phyloP scores from a whole-genome alignment of 768 basidiomycete genomes.

The Trametes villosa region DNA sequence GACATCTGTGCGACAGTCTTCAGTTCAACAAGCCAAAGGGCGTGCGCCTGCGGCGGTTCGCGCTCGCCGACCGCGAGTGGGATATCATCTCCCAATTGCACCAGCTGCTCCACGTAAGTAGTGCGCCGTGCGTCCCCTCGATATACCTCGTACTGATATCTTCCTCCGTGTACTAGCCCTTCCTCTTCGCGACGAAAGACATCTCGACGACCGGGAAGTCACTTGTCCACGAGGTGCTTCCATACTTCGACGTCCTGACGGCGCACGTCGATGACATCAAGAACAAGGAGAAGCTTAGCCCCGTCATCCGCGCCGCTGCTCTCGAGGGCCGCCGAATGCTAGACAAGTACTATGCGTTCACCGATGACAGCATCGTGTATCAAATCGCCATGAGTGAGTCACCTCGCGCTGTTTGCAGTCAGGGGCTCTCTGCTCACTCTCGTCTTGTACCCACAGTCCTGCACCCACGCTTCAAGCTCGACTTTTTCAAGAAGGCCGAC shows the following conservation, averaged over 20 bases:
- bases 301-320: slow-evolving; percentile 18
- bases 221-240: slow-evolving; percentile 32
- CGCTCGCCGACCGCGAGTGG: slow-evolving; percentile 28
- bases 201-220: not conserved
- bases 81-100: no score
- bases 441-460: slow-evolving; percentile 24
- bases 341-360: not conserved
- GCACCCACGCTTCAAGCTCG: slow-evolving; percentile 26
- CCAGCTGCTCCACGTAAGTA: slow-evolving; percentile 20
- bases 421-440: no score
- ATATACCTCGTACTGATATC: no score
- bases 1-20: slow-evolving; percentile 16
- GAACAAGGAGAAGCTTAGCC: slow-evolving; percentile 6
- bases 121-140: slow-evolving; percentile 22
- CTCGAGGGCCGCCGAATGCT: not conserved
- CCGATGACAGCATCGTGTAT: not conserved
- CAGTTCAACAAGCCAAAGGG: slow-evolving; percentile 22
- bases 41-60: slow-evolving; percentile 18
- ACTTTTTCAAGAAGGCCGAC: slow-evolving; percentile 25
- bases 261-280: slow-evolving; percentile 15
- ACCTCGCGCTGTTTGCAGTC: no score
- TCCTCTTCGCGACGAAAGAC: not conserved
- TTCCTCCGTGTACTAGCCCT: not conserved
- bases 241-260: slow-evolving; percentile 27
- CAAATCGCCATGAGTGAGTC: slow-evolving; percentile 1